phyloP scores from a whole-genome alignment of 768 basidiomycete genomes.

The Hemileccinum rubropunctum region DNA sequence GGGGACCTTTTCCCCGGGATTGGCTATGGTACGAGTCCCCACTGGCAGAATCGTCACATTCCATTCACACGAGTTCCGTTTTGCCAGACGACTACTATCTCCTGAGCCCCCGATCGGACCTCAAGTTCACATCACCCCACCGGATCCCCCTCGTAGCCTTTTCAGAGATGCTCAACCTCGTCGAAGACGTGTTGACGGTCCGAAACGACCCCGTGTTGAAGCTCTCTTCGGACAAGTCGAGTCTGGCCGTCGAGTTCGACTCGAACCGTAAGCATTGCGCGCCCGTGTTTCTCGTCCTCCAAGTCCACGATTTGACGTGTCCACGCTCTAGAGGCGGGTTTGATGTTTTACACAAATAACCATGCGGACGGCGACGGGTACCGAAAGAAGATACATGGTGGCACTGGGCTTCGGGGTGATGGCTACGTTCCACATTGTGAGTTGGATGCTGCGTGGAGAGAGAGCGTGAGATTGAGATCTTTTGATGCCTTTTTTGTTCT shows the following conservation, averaged over 20 bases:
- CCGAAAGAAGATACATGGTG: slow-evolving; percentile 74
- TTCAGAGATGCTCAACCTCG: slow-evolving; percentile 42
- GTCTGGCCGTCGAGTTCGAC: slow-evolving; percentile 58
- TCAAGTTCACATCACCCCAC: slow-evolving; percentile 39
- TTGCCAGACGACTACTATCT: slow-evolving; percentile 65
- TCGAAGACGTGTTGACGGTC: slow-evolving; percentile 29
- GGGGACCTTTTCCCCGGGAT: slow-evolving; percentile 53
- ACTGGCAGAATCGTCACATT: no score
- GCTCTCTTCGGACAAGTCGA: slow-evolving; percentile 55
- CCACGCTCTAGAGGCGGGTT: slow-evolving; percentile 53
- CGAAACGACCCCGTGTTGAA: slow-evolving; percentile 46
- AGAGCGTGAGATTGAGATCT: no score
- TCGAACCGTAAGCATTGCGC: slow-evolving; percentile 58
- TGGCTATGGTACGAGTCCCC: slow-evolving; percentile 55
- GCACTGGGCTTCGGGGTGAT: slow-evolving; percentile 57
- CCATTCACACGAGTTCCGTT: neutral
- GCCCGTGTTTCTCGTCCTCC: no score
- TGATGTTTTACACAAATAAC: slow-evolving; percentile 73
- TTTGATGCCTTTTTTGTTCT: neutral
- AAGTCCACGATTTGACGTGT: neutral
- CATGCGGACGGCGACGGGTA: slow-evolving; percentile 45
- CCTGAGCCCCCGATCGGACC: slow-evolving; percentile 39
- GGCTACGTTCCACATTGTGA: slow-evolving; percentile 59
- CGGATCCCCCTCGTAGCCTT: slow-evolving; percentile 46
- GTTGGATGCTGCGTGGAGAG: slow-evolving; percentile 19